Conservation (phyloP, 129 eudicot species). For the Deinandra increscens region DNA sequence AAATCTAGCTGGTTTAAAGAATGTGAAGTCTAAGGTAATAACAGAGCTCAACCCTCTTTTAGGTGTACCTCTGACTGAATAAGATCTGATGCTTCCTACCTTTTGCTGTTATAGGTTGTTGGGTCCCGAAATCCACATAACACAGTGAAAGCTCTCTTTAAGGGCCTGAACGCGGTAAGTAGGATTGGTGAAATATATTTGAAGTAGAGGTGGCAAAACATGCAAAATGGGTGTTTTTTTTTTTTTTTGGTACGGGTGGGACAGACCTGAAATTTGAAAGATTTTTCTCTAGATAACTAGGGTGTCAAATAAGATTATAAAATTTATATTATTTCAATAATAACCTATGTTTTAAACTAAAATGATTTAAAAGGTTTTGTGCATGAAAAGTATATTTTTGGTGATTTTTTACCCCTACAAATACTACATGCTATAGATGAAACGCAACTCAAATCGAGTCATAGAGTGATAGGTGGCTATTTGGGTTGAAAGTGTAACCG, state of each 20-base stretch:
- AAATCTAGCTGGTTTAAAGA: conserved; percentile 79
- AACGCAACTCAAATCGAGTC: background rate
- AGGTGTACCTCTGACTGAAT: background rate
- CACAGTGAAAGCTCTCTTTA: conserved; percentile 88
- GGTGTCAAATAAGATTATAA: background rate
- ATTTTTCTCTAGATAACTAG: background rate
- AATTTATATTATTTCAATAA: background rate
- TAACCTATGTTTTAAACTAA: background rate
- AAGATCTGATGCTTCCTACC: conserved; percentile 2
- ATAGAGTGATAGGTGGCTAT: too few species aligned
- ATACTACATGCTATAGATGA: background rate
- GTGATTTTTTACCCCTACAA: background rate
- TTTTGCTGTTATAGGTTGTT: conserved; percentile 51
- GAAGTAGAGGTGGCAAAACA: background rate
- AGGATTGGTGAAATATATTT: background rate
- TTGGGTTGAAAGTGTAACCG: background rate
- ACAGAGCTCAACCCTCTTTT: background rate
- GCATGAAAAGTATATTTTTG: background rate
- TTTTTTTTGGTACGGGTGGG: background rate
- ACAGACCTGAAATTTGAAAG: background rate
- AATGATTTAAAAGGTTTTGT: background rate
- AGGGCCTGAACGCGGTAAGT: conserved; percentile 88
- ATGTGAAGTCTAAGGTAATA: conserved; percentile 85
- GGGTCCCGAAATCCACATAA: conserved; percentile 94
- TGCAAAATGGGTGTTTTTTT: background rate